Evolutionary conservation across 2,329 filamentous ascomycete genomes (phyloP).

Genomic region (Cladosporium phlei): DNA sequence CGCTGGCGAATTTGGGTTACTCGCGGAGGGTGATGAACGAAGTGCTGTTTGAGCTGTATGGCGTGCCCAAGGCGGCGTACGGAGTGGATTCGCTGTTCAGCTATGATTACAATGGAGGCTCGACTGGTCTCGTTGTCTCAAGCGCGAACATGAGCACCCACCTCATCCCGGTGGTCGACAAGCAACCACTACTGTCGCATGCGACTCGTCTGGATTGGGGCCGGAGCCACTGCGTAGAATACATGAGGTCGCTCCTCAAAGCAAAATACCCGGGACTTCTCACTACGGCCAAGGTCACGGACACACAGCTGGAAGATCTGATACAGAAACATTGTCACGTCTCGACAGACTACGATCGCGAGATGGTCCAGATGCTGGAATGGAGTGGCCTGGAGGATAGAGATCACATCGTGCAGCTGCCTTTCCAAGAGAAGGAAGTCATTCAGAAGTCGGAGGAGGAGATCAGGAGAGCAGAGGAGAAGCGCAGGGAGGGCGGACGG

Average conservation of each 20-base stretch:
- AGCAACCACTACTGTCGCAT: slow-evolving; percentile 76
- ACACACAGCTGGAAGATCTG: slow-evolving; percentile 81
- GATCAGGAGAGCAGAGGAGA: slow-evolving; percentile 80
- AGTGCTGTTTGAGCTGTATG: slow-evolving; percentile 94
- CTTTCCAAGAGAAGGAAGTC: slow-evolving; percentile 85
- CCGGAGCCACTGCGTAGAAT: slow-evolving; percentile 82
- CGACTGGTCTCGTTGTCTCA: slow-evolving; percentile 80
- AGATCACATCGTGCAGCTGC: slow-evolving; percentile 85
- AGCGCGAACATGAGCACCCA: slow-evolving; percentile 93
- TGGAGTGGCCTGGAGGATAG: slow-evolving; percentile 90
- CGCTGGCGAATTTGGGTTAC: slow-evolving; percentile 85
- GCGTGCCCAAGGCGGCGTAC: slow-evolving; percentile 81
- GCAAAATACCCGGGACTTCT: slow-evolving; percentile 90
- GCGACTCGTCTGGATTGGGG: slow-evolving; percentile 93
- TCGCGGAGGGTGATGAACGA: slow-evolving; percentile 82
- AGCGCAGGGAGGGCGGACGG: slow-evolving; percentile 89
- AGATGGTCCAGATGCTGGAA: slow-evolving; percentile 73
- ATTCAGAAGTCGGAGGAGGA: slow-evolving; percentile 93
- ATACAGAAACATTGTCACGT: slow-evolving; percentile 87
- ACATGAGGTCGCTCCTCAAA: slow-evolving; percentile 79
- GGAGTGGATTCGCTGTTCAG: slow-evolving; percentile 97
- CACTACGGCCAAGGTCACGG: slow-evolving; percentile 61
- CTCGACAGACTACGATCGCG: slow-evolving; percentile 74
- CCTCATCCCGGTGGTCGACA: slow-evolving; percentile 85
- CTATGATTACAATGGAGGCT: slow-evolving; percentile 85